Percentiles rank a stretch among this genome's conserved stretches.
These are phyloP conservation scores for Punctularia strigosozonata DNA, from an alignment of 768 basidiomycete species.

Conservation along the genomic window DNA sequence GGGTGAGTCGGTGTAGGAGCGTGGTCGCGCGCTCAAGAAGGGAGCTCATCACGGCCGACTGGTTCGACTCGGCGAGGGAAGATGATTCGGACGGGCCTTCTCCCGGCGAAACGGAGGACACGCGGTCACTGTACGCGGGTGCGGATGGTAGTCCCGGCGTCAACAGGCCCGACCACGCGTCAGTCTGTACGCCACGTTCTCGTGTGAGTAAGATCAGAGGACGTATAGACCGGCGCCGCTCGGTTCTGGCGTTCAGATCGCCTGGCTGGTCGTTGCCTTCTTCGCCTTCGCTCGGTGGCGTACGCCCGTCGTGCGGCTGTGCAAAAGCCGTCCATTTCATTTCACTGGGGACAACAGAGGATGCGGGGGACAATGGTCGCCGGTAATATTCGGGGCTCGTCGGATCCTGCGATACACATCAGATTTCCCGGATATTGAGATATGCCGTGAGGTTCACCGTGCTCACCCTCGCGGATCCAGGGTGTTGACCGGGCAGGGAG, in stretches of 20 bases:
- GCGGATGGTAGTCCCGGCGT: constrained; percentile 15
- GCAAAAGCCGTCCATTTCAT: constrained; percentile 15
- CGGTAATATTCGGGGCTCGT: constrained; percentile 32
- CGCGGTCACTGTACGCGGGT: constrained; percentile 21
- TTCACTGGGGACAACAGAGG: constrained; percentile 16
- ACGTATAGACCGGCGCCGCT: neutral
- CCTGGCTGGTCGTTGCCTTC: constrained; percentile 23
- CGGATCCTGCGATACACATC: constrained; percentile 22
- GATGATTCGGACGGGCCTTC: constrained; percentile 70
- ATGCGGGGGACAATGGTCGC: constrained; percentile 30
- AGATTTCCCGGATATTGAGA: constrained; percentile 1
- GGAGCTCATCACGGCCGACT: constrained; percentile 32
- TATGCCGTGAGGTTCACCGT: constrained; percentile 20
- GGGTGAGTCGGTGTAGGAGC: constrained; percentile 50
- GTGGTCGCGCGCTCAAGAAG: constrained; percentile 53
- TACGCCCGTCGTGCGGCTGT: constrained; percentile 9
- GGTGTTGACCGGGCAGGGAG: neutral
- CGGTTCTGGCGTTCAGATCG: neutral
- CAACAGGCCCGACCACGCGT: constrained; percentile 6
- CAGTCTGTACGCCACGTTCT: constrained; percentile 15
- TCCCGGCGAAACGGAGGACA: constrained; percentile 31
- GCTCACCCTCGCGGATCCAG: constrained; percentile 2
- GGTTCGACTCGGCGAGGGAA: constrained; percentile 43
- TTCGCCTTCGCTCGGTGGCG: constrained; percentile 27
- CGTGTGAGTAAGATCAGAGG: neutral